Base-by-base conservation (phyloP, 78 protist species). In the Chrysochromulina parva region DNA sequence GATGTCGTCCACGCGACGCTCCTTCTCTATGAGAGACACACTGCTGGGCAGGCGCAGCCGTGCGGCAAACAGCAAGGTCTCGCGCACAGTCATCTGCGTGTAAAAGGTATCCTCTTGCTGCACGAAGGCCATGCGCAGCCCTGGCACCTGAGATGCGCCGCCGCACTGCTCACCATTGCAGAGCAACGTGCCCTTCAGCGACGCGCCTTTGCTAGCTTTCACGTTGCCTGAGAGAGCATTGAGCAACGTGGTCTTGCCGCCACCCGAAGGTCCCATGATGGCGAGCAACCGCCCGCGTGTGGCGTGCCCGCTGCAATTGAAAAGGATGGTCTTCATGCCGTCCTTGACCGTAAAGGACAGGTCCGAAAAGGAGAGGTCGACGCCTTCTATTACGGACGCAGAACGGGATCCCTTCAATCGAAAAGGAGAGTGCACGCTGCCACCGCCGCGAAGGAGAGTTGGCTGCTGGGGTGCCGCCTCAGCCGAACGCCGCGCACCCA, bases 61-160 rank as follows among this genome's bases (percentile, higher is more conserved):
- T 7, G 86, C 86, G 26, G 59, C 14, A 47, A 78, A 78, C 26
- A 52, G 9, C 19, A 78, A 62, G 47, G 86, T 78, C 86, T 78
- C 86, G 26, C 86, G 86, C 57, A 78, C 86, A 3, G 86, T 78
- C 86, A 78, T 78, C 60, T 78, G 62, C 60, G 86, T 9, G 86
- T 53, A 78, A 62, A 78, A 78, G 62, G 6, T 0, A 47, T 78
- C 86, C 60, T 78, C 62, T 62, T 78, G 86, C 62, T 14, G 59
- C 48, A 78, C 86, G 38, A 24, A 78, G 20, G 86, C 86, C 47
- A 20, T 7, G 4, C 10, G 84, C 26, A 74, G 38, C 10, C 24
- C 53, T 0, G 55, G 2, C 28, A 17, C 52, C 16, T 9, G 9
- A 4, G n/a, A 5, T 3, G 38, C 50, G 20, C 69, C 69, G 10